Evolutionary conservation across 2,329 filamentous ascomycete species (phyloP).

Genomic region (Cylindrodendrum hubeiense): DNA sequence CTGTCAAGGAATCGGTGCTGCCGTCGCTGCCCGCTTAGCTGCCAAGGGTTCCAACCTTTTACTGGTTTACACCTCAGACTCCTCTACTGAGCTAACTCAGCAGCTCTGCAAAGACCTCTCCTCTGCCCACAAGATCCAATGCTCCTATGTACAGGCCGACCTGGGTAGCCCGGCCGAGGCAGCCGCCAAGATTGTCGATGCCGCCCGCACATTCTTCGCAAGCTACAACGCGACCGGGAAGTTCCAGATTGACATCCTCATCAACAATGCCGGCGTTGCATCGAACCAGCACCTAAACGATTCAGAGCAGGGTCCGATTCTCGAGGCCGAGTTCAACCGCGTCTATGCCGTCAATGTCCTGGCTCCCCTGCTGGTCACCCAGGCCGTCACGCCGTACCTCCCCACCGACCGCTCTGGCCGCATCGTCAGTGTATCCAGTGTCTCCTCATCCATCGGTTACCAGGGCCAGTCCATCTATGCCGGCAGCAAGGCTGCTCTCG

Average conservation of each 20-base stretch:
- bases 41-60: conserved; percentile 71
- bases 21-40: conserved; percentile 68
- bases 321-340: conserved; percentile 73
- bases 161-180: conserved; percentile 43
- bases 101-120: conserved; percentile 61
- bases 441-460: conserved; percentile 66
- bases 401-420: conserved; percentile 73
- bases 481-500: conserved; percentile 68
- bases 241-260: conserved; percentile 77
- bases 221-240: conserved; percentile 36
- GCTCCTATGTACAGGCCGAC: conserved; percentile 46
- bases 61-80: conserved; percentile 70
- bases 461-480: conserved; percentile 68
- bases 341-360: conserved; percentile 87
- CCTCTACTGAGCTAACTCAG: conserved; percentile 61
- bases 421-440: conserved; percentile 69
- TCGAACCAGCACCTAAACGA: conserved; percentile 75
- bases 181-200: conserved; percentile 44
- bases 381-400: conserved; percentile 78
- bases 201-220: conserved; percentile 44
- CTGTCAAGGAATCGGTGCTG: conserved; percentile 69
- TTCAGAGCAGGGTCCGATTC: conserved; percentile 62
- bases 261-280: conserved; percentile 86
- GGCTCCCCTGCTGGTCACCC: conserved; percentile 81
- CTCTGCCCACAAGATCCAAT: conserved; percentile 54